Evolutionary conservation across 345 rosid genomes (phyloP), one percentile per base, ranked within the genome.

Genomic region (Erodium maritimum): DNA sequence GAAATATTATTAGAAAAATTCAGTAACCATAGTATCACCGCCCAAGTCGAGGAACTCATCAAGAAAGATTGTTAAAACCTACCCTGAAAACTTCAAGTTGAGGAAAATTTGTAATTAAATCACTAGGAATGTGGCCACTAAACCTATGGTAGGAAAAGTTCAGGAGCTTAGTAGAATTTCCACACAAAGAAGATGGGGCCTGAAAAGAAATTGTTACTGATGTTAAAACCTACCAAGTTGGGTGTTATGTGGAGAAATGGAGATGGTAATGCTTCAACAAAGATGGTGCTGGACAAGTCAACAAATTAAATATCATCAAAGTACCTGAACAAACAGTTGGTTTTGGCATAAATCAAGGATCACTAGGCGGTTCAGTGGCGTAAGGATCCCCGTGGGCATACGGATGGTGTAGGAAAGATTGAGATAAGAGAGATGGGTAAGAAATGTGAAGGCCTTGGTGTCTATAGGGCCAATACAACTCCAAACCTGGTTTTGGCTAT

Each of bases 31-130:
- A 0, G 22, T 17, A 21, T 37, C 56, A n/a, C 17, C 1, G 42
- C 48, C 60, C 16, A 67, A 17, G 16, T 55, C 65, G 14, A 10
- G 61, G 57, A 25, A 60, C 13, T 19, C 18, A 2, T 5, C 65
- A 60, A 4, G 61, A 55, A 55, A 67, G 65, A 9, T 20, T 18
- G 19, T 67, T 67, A 20, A 61, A 61, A 48, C 65, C 70, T 46
- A 61, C 70, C 3, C 65, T 52, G 54, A 67, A 56, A 4, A 14
- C 29, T 42, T 60, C 17, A 25, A 67, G 33, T 50, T 21, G 19
- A 1, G 57, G 23, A 45, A 60, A 67, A n/a, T 55, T 22, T 55
- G 52, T 60, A 0, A 67, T 25, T 50, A n/a, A n/a, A n/a, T 61
- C 65, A 46, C 23, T 19, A 19, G 61, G 37, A 7, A 55, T 3